These are phyloP conservation scores for Brassica carinata DNA, from an alignment of 345 rosid genomes.

Conservation along the genomic window DNA sequence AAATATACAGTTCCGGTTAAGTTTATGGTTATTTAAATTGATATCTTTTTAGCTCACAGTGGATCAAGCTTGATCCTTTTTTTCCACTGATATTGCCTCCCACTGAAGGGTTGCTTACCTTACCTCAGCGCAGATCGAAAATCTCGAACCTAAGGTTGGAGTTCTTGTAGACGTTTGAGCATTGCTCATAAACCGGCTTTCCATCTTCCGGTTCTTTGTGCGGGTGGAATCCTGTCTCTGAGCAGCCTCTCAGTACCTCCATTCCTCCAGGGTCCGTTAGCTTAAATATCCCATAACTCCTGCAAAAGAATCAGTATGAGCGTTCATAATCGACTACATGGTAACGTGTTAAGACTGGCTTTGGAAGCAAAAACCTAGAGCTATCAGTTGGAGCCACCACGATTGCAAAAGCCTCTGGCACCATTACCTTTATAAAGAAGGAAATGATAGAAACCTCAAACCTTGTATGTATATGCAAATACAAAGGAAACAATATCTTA, in stretches of 20 bases:
- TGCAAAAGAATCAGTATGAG: conserved; percentile 28
- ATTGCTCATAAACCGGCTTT: conserved; percentile 63
- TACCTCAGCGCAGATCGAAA: conserved; percentile 73
- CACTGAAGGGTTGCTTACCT: background rate
- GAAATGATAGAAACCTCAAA: background rate
- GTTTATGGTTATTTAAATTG: conserved; percentile 5
- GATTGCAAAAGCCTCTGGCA: conserved; percentile 89
- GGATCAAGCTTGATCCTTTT: conserved; percentile 20
- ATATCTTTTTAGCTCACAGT: conserved; percentile 13
- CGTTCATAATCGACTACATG: background rate
- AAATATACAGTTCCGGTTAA: conserved; percentile 2
- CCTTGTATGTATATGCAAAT: background rate
- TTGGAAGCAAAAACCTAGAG: conserved; percentile 54
- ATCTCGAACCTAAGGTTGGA: conserved; percentile 87
- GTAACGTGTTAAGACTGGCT: background rate
- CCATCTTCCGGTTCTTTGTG: conserved; percentile 81
- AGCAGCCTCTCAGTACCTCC: conserved; percentile 65
- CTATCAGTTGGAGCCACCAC: conserved; percentile 91
- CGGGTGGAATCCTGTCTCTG: conserved; percentile 70
- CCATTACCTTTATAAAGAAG: conserved; percentile 59
- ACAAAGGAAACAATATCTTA: background rate
- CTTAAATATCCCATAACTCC: conserved; percentile 74
- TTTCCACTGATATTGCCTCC: background rate
- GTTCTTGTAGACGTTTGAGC: conserved; percentile 79
- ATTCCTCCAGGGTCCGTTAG: conserved; percentile 78